phyloP scores from a whole-genome alignment of 192 early-diverging fungal species.

The Coemansia sp. region DNA sequence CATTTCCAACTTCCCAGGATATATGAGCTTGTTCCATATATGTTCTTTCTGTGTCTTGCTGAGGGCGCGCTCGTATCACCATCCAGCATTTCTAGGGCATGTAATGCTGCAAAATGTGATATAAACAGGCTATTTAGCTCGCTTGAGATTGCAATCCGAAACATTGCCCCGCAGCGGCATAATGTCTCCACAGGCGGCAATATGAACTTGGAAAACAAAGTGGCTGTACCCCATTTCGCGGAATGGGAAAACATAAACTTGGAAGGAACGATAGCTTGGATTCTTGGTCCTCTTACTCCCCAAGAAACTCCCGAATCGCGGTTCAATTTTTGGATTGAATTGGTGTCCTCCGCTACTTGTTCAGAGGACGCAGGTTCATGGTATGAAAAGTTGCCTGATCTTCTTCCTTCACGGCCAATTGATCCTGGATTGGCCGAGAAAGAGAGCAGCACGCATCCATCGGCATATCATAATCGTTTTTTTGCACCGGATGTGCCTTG shows the following conservation, averaged over 20 bases:
- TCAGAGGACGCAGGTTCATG: background rate
- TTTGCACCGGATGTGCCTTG: background rate
- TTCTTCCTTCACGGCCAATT: constrained; percentile 8
- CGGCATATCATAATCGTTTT: background rate
- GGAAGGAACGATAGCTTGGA: constrained; percentile 38
- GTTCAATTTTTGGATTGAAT: constrained; percentile 33
- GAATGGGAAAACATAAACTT: background rate
- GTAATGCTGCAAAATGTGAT: constrained; percentile 24
- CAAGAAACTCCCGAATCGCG: constrained; percentile 40
- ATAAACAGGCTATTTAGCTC: constrained; percentile 38
- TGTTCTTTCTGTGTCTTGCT: constrained; percentile 43
- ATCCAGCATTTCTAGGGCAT: constrained; percentile 17
- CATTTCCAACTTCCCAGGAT: constrained; percentile 33
- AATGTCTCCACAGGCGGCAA: background rate
- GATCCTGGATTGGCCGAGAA: background rate
- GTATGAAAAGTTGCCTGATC: constrained; percentile 37
- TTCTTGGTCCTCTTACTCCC: constrained; percentile 13
- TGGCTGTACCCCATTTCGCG: background rate
- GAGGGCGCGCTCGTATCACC: constrained; percentile 35
- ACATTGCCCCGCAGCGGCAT: background rate
- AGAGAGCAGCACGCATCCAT: background rate
- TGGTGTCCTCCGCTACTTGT: constrained; percentile 25
- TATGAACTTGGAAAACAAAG: too few relatives aligned
- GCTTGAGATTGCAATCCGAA: constrained; percentile 28
- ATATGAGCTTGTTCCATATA: constrained; percentile 39